These are phyloP conservation scores for Axilococcus clingmanii DNA, from an alignment of 139 green algal species.

Conservation along the genomic window DNA sequence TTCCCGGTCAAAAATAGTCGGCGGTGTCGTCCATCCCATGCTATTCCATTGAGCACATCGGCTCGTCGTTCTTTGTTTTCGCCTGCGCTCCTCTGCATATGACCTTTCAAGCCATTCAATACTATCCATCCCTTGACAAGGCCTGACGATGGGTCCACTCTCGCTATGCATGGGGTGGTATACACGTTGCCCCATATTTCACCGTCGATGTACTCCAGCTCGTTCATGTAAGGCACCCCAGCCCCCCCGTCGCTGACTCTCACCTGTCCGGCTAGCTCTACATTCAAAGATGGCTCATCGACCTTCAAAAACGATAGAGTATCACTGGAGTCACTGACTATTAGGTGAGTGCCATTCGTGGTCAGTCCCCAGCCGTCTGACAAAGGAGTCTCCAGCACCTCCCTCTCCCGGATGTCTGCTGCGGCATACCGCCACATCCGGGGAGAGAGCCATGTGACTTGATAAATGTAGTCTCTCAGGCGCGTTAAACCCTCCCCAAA, in stretches of 20 bases:
- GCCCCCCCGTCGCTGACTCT: conserved; percentile 12
- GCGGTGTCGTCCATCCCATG: conserved; percentile 48
- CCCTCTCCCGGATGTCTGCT: neutral
- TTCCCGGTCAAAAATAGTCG: conserved; percentile 83
- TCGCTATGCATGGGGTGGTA: conserved; percentile 74
- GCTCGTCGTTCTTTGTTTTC: conserved; percentile 11
- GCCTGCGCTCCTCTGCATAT: conserved; percentile 20
- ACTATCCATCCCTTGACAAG: conserved; percentile 60
- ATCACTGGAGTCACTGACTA: conserved; percentile 58
- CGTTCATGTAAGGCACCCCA: conserved; percentile 19
- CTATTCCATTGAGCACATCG: conserved; percentile 87
- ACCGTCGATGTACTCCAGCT: conserved; percentile 74
- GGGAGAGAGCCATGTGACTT: conserved; percentile 56
- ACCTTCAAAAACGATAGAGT: conserved; percentile 55
- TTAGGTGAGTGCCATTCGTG: conserved; percentile 46
- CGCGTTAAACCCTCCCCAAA: conserved; percentile 75
- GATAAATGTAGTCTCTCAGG: conserved; percentile 52
- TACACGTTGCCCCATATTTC: conserved; percentile 81
- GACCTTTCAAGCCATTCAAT: conserved; percentile 30
- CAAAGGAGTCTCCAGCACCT: conserved; percentile 36
- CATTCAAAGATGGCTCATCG: conserved; percentile 35
- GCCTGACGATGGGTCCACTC: conserved; percentile 50
- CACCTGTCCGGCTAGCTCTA: conserved; percentile 17
- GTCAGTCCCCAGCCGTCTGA: conserved; percentile 80
- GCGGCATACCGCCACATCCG: conserved; percentile 27